A percentile compares a stretch with the other conserved stretches of the same genome.
Evolutionary conservation across 768 basidiomycete genomes (phyloP).

Genomic region (Infundibulicybe gibba): DNA sequence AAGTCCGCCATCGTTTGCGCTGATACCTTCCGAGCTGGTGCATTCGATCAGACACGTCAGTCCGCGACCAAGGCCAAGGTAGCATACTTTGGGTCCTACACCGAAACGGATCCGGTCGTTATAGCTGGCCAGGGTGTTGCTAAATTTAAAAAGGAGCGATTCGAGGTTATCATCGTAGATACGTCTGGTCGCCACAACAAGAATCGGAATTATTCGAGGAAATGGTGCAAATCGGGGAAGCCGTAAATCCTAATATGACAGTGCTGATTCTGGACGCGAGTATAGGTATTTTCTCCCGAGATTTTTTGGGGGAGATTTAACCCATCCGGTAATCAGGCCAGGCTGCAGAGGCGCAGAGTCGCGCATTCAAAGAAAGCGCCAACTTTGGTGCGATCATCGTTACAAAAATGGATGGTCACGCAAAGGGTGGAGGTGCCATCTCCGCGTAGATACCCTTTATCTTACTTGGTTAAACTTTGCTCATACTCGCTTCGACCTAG

Average conservation of each 20-base stretch:
- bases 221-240: slow-evolving; percentile 95
- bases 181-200: slow-evolving; percentile 97
- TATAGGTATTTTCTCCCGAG: slow-evolving; percentile 55
- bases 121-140: slow-evolving; percentile 93
- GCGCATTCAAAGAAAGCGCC: slow-evolving; percentile 96
- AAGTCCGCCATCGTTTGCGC: slow-evolving; percentile 98
- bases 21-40: slow-evolving; percentile 98
- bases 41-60: slow-evolving; percentile 98
- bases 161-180: slow-evolving; percentile 98
- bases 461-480: neutral
- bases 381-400: slow-evolving; percentile 99
- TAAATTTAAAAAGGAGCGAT: slow-evolving; percentile 98
- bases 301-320: neutral
- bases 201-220: slow-evolving; percentile 96
- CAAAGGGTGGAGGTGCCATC: slow-evolving; percentile 98
- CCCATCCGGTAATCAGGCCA: slow-evolving; percentile 56
- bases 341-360: slow-evolving; percentile 94
- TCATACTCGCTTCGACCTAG: slow-evolving; percentile 34
- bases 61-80: slow-evolving; percentile 99
- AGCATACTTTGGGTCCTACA: slow-evolving; percentile 98
- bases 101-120: slow-evolving; percentile 95
- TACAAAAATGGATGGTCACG: slow-evolving; percentile 99
- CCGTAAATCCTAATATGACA: slow-evolving; percentile 96
- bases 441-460: slow-evolving; percentile 72
- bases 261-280: slow-evolving; percentile 95